These are phyloP conservation scores for Suillus americanus DNA, from an alignment of 768 basidiomycete genomes.

Conservation along the genomic window DNA sequence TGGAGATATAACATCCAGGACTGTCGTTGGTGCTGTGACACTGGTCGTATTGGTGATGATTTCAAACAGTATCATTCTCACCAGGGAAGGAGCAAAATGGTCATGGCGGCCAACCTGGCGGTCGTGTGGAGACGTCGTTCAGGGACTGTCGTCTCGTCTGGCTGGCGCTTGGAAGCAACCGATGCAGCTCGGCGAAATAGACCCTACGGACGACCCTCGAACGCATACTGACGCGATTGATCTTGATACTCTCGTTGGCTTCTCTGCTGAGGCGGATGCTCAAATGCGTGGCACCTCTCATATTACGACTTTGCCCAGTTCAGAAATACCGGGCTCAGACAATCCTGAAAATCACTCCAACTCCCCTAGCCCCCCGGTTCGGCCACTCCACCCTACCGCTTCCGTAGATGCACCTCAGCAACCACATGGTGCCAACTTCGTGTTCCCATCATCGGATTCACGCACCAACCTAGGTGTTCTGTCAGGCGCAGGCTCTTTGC, in stretches of 20 bases:
- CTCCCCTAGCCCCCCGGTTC: background rate
- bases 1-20: constrained; percentile 11
- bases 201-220: background rate
- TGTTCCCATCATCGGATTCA: background rate
- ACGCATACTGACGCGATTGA: background rate
- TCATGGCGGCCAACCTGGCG: constrained; percentile 21
- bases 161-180: background rate
- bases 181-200: too few species aligned
- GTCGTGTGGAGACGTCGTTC: background rate
- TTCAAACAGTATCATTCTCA: constrained; percentile 42
- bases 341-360: background rate
- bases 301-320: background rate
- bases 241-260: background rate
- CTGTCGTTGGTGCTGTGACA: constrained; percentile 32
- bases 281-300: too few species aligned
- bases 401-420: background rate
- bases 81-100: constrained; percentile 12
- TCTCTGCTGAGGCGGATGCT: background rate
- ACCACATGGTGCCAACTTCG: background rate
- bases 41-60: constrained; percentile 32
- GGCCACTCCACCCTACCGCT: background rate
- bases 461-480: too few species aligned
- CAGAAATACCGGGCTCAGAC: background rate
- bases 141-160: background rate
- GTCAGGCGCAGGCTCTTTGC: background rate